Conservation (phyloP, 176 grass and related monocot species). For the Oryza nivara region DNA sequence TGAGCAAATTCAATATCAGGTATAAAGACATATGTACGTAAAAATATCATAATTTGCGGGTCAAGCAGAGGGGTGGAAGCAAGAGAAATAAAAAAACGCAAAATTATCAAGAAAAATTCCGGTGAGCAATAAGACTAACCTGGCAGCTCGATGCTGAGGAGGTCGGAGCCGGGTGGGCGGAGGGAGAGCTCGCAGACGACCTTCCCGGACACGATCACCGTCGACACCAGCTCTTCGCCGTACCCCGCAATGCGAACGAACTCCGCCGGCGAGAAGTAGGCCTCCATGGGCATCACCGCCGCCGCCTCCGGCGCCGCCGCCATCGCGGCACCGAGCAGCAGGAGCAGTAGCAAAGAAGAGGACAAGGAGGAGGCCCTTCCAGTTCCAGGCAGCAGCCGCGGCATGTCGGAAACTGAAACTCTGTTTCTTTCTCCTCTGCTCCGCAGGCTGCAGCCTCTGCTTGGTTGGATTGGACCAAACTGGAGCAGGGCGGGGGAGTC, state of each 20-base stretch:
- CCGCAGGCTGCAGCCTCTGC: background rate
- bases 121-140: constrained; percentile 1
- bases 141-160: constrained; percentile 55
- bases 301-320: background rate
- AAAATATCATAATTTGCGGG: background rate
- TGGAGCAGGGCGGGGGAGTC: background rate
- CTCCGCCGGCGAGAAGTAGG: constrained; percentile 59
- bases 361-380: background rate
- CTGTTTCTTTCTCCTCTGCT: background rate
- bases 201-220: constrained; percentile 67
- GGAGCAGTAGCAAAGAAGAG: background rate
- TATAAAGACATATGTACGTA: background rate
- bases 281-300: constrained; percentile 49
- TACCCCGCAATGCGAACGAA: constrained; percentile 65
- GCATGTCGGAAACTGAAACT: background rate
- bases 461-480: background rate
- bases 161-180: constrained; percentile 25
- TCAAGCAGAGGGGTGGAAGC: background rate
- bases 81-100: background rate
- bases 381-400: too few relatives aligned
- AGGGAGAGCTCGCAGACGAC: constrained; percentile 61
- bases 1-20: background rate
- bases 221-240: constrained; percentile 70
- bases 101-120: background rate
- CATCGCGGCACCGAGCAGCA: background rate